phyloP scores from a whole-genome alignment of 1,284 basidiomycete species.

The Ustilago shanxiensis region DNA sequence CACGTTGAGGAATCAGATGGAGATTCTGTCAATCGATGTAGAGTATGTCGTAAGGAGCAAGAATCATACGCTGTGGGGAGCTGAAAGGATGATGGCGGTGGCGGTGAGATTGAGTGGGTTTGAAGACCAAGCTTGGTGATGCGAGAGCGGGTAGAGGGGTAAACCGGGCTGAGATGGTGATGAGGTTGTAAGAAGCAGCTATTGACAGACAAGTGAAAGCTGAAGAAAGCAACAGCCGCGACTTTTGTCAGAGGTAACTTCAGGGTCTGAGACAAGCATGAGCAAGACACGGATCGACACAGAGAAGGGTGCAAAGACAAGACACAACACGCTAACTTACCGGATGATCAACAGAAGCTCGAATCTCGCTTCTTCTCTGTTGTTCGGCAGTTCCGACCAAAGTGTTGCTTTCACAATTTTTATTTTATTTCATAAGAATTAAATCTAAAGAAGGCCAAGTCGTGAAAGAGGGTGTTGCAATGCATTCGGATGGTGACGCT shows the following conservation, averaged over 20 bases:
- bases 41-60: too few species aligned
- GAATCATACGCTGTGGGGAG: background rate
- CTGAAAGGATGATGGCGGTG: background rate
- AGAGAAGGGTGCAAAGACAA: background rate
- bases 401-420: too few species aligned
- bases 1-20: too few species aligned
- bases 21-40: too few species aligned
- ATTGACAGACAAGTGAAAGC: background rate
- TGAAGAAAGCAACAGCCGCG: background rate
- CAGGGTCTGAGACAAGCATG: conserved; percentile 8
- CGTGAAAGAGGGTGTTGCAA: background rate
- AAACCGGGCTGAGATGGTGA: background rate
- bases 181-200: background rate
- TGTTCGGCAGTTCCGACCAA: conserved; percentile 6
- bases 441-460: too few species aligned
- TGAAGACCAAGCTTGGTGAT: background rate
- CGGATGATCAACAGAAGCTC: background rate
- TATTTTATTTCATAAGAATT: too few species aligned
- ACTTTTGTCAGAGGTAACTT: background rate
- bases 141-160: background rate
- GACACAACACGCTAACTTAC: background rate
- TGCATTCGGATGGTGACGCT: background rate
- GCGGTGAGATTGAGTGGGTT: background rate
- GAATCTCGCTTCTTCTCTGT: background rate
- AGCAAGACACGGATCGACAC: background rate